These are phyloP conservation scores for Sphaerosporella brunnea DNA, from an alignment of 495 filamentous ascomycete species.

Conservation along the genomic window DNA sequence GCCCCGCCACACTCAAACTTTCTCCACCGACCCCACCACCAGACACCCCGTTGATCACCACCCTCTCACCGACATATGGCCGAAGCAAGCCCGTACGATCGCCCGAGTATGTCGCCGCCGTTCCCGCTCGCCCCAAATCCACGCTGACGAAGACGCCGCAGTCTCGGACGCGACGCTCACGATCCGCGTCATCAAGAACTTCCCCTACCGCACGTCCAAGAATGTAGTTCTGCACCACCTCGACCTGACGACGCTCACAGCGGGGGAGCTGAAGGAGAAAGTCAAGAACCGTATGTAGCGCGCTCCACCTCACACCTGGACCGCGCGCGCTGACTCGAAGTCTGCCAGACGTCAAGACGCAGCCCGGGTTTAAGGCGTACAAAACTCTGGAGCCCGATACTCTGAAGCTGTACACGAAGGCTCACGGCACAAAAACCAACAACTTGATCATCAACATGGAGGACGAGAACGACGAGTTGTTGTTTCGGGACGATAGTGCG, in stretches of 20 bases:
- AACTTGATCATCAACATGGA: conserved; percentile 28
- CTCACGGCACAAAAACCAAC: conserved; percentile 26
- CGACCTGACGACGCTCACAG: conserved; percentile 21
- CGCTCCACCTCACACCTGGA: not conserved
- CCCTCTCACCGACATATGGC: too few species aligned
- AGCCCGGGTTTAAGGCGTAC: conserved; percentile 23
- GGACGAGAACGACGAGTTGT: conserved; percentile 17
- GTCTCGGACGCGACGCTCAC: conserved; percentile 25
- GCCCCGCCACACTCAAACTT: too few species aligned
- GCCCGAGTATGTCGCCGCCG: not conserved
- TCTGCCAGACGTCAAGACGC: conserved; percentile 12
- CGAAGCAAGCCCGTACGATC: conserved; percentile 2
- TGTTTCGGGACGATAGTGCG: conserved; percentile 18
- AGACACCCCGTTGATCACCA: too few species aligned
- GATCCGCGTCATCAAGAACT: conserved; percentile 26
- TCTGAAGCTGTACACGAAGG: conserved; percentile 26
- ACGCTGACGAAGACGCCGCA: not conserved
- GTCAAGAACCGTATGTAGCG: conserved; percentile 13
- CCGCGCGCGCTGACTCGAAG: conserved; percentile 3
- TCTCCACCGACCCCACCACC: too few species aligned
- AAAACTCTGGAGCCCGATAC: conserved; percentile 20
- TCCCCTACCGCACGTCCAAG: conserved; percentile 24
- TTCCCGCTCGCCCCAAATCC: not conserved
- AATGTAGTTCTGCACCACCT: conserved; percentile 24
- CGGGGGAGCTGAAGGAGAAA: conserved; percentile 21